phyloP scores from a whole-genome alignment of 2,329 filamentous ascomycete genomes.

The Rhynchosporium graminicola region DNA sequence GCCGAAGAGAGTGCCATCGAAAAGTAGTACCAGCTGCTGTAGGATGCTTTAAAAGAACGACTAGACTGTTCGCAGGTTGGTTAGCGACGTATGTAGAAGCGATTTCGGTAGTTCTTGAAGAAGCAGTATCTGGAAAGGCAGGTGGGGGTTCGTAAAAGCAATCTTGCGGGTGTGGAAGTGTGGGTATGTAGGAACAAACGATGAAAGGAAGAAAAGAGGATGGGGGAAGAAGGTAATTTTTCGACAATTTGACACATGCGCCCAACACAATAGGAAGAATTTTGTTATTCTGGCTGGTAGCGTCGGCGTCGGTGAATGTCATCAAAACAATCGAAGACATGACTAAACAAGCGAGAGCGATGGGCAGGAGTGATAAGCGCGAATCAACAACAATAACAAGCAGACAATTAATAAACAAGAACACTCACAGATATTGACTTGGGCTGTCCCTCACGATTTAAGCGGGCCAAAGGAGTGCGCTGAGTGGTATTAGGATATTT shows the following conservation, averaged over 20 bases:
- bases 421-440: slow-evolving; percentile 25
- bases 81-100: slow-evolving; percentile 27
- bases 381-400: slow-evolving; percentile 10
- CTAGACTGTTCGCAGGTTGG: slow-evolving; percentile 25
- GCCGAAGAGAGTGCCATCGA: slow-evolving; percentile 39
- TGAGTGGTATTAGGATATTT: slow-evolving; percentile 20
- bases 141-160: neutral
- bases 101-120: slow-evolving; percentile 13
- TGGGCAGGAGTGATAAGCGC: slow-evolving; percentile 3
- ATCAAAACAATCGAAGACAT: neutral
- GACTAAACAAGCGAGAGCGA: slow-evolving; percentile 12
- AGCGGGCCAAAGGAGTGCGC: slow-evolving; percentile 25
- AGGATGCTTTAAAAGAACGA: slow-evolving; percentile 39
- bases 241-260: neutral
- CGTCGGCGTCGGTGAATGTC: slow-evolving; percentile 6
- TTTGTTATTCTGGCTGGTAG: slow-evolving; percentile 6
- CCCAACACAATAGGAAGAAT: slow-evolving; percentile 7
- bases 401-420: slow-evolving; percentile 1
- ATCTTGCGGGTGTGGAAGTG: neutral
- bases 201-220: slow-evolving; percentile 6
- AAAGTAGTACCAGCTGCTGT: slow-evolving; percentile 40
- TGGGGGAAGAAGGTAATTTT: neutral
- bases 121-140: neutral
- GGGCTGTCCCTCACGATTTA: slow-evolving; percentile 16
- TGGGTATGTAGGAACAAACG: slow-evolving; percentile 7